A percentile compares a stretch with the other conserved stretches of the same genome.
Evolutionary conservation across 768 basidiomycete genomes (phyloP).

Genomic region (Candolleomyces efflorescens): DNA sequence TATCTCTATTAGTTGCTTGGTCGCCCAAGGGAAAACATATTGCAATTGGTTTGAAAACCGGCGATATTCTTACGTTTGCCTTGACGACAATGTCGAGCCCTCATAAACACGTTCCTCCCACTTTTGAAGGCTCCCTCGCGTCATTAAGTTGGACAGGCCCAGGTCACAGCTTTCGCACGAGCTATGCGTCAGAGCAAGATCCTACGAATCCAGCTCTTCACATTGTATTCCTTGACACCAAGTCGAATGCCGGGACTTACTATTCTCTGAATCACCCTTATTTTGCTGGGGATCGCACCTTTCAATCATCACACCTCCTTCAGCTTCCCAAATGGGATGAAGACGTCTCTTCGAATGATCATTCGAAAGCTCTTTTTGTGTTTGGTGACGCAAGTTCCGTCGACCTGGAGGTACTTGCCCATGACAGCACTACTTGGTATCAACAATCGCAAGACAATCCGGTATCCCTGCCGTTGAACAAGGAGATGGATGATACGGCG

Average conservation of each 20-base stretch:
- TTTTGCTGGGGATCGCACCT: conserved; percentile 31
- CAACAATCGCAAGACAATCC: conserved; percentile 48
- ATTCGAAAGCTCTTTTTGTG: conserved; percentile 36
- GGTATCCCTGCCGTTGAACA: conserved; percentile 63
- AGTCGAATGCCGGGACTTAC: conserved; percentile 35
- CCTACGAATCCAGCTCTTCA: conserved; percentile 36
- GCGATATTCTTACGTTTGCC: conserved; percentile 67
- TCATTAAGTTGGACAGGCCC: conserved; percentile 66
- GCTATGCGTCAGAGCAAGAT: conserved; percentile 43
- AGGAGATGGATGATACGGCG: conserved; percentile 65
- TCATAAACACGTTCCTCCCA: conserved; percentile 61
- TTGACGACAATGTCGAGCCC: conserved; percentile 48
- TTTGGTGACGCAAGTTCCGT: conserved; percentile 44
- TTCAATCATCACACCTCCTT: conserved; percentile 32
- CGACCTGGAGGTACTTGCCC: conserved; percentile 43
- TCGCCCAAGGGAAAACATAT: conserved; percentile 85
- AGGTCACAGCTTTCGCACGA: conserved; percentile 62
- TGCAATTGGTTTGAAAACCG: conserved; percentile 66
- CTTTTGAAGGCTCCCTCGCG: conserved; percentile 42
- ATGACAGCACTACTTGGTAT: conserved; percentile 37
- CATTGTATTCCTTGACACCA: conserved; percentile 39
- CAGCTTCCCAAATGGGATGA: conserved; percentile 46
- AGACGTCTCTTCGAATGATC: conserved; percentile 28
- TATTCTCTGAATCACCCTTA: conserved; percentile 39
- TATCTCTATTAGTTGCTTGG: conserved; percentile 58